Evolutionary conservation across 163 green algal species (phyloP).

Genomic region (Volvox carteri): DNA sequence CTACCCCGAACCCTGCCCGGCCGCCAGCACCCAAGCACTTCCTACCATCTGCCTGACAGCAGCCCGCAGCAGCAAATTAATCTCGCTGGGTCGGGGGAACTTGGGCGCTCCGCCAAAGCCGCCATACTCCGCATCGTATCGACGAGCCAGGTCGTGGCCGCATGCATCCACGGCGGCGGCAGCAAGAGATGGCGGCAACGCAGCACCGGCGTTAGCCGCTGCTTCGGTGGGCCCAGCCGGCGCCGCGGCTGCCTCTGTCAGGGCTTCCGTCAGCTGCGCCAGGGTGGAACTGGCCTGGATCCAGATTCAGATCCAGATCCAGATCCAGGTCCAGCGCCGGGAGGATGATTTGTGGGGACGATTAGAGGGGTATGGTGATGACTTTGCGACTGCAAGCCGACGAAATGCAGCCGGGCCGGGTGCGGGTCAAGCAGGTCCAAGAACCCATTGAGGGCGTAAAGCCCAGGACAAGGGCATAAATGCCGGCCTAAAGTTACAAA

Average conservation of each 20-base stretch:
- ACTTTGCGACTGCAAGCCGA: no score
- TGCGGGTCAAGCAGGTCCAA: no score
- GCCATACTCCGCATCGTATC: slow-evolving; percentile 77
- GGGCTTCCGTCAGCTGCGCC: slow-evolving; percentile 51
- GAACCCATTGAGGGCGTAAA: no score
- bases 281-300: slow-evolving; percentile 50
- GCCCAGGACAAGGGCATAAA: no score
- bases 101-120: slow-evolving; percentile 92
- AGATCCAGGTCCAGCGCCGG: no score
- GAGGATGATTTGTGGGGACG: no score
- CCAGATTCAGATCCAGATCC: no score
- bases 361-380: no score
- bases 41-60: slow-evolving; percentile 53
- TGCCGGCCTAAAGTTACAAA: no score
- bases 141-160: slow-evolving; percentile 63
- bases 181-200: slow-evolving; percentile 10
- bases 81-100: slow-evolving; percentile 90
- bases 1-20: background rate
- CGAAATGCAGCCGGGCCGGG: no score
- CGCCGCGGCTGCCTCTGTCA: background rate
- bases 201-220: background rate
- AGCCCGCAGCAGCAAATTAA: slow-evolving; percentile 82
- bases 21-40: background rate
- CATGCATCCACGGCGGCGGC: slow-evolving; percentile 65
- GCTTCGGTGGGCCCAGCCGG: background rate